Evolutionary conservation across 176 grass and related monocot genomes (phyloP).

Genomic region (Oryza longistaminata): DNA sequence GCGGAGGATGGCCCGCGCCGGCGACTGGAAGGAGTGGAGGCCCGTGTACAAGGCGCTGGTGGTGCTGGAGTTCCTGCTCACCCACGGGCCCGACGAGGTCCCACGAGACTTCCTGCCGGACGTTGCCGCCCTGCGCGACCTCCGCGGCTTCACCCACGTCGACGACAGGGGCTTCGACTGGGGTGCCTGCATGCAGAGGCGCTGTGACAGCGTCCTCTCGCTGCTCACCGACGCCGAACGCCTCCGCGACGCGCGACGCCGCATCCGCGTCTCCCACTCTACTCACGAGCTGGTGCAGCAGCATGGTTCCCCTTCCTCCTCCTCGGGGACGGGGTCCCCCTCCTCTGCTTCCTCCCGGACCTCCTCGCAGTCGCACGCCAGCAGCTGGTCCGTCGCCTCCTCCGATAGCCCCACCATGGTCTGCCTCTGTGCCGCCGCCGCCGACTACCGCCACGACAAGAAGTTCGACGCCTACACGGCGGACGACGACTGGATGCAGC

Average conservation of each 20-base stretch:
- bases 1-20: constrained; percentile 27
- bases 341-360: constrained; percentile 45
- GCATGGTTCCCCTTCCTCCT: background rate
- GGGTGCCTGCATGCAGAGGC: constrained; percentile 70
- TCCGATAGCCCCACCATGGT: constrained; percentile 56
- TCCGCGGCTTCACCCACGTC: constrained; percentile 56
- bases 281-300: constrained; percentile 36
- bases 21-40: constrained; percentile 80
- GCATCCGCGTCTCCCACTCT: constrained; percentile 33
- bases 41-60: constrained; percentile 64
- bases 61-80: constrained; percentile 64
- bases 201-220: constrained; percentile 43
- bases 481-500: constrained; percentile 35
- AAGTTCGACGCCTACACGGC: constrained; percentile 56
- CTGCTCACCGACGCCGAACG: constrained; percentile 49
- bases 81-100: constrained; percentile 67
- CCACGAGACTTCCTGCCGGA: constrained; percentile 53
- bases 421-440: constrained; percentile 34
- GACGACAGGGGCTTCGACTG: constrained; percentile 72
- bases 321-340: constrained; percentile 21
- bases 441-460: constrained; percentile 58
- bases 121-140: constrained; percentile 46
- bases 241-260: constrained; percentile 52
- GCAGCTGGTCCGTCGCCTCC: constrained; percentile 49
- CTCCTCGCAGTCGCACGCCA: constrained; percentile 28